Base-by-base conservation (phyloP, 495 filamentous ascomycete species). In the Talaromyces thailandensis region DNA sequence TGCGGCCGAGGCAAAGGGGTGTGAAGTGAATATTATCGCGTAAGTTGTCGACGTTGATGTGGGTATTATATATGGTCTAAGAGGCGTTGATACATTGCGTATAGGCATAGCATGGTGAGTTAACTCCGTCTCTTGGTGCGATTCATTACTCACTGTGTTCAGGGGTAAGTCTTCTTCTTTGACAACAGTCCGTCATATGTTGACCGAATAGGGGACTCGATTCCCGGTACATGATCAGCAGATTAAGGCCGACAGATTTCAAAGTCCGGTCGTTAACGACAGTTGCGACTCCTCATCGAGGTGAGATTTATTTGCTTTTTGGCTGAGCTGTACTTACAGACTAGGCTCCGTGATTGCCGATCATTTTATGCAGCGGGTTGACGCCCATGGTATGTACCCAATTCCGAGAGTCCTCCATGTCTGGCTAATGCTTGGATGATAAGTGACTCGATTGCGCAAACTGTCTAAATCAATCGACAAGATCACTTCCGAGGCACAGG, bases 211-310 rank as follows among this genome's bases (percentile, higher is more conserved):
- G 93, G 31, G 94, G 94, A 4, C 82, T 97, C 50, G 94, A 96
- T 74, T 86, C 91, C 12, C 83, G 93, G 69, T 95, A 95, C 71
- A 96, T 97, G 91, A 89, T 97, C 65, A 92, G 89, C 58, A 81
- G 79, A 50, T 77, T 96, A 14, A 82, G 82, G 58, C 92, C 90
- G 6, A 76, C 80, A 4, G 81, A 86, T 32, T 88, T 94, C 53
- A 83, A 87, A 63, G 86, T 92, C 7, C 72, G 84, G 40, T 94
- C 91, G 4, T 79, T 97, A 53, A 94, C 93, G 6, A 96, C 94
- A 1, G 84, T 97, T 56, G 90, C 91, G 16, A 89, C 88, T 29
- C 94, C 94, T 4, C 94, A 98, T 73, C 83, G 88, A 68, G 92
- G 89, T 76, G 81, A 18, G 50, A 56, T 21, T 29, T 32, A 52